Conservation (phyloP, 2,329 filamentous ascomycete genomes). For the Paraconiothyrium sp. region DNA sequence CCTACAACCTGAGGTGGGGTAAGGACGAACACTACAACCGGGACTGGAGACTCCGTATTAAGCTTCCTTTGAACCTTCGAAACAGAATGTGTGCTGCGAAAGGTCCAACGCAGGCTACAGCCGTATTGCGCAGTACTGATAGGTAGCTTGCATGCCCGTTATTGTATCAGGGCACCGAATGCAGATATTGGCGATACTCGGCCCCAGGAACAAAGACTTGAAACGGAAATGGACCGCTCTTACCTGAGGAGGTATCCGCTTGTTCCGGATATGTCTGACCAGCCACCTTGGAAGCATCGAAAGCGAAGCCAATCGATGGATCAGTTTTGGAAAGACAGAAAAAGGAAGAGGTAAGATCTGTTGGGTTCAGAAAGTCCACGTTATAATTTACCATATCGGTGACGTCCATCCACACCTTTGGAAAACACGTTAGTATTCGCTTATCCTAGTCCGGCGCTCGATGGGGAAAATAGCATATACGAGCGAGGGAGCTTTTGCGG, state of each 20-base stretch:
- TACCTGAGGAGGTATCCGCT: conserved; percentile 28
- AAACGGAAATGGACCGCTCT: neutral
- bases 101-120: neutral
- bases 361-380: conserved; percentile 71
- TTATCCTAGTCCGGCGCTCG: neutral
- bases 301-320: conserved; percentile 81
- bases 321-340: conserved; percentile 79
- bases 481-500: neutral
- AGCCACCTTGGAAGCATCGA: conserved; percentile 73
- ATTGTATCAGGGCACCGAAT: neutral
- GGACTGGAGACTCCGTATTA: neutral
- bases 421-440: conserved; percentile 18
- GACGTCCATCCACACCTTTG: conserved; percentile 77
- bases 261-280: conserved; percentile 68
- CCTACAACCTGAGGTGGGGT: neutral
- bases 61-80: neutral
- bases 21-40: conserved; percentile 1
- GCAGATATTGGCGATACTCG: neutral
- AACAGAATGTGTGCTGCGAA: conserved; percentile 2
- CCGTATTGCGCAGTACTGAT: neutral
- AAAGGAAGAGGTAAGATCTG: conserved; percentile 74
- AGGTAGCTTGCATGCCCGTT: neutral
- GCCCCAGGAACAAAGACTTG: neutral
- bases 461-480: neutral
- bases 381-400: conserved; percentile 90